phyloP scores from a whole-genome alignment of 1,284 basidiomycete species.

The Xerocomus tenax region DNA sequence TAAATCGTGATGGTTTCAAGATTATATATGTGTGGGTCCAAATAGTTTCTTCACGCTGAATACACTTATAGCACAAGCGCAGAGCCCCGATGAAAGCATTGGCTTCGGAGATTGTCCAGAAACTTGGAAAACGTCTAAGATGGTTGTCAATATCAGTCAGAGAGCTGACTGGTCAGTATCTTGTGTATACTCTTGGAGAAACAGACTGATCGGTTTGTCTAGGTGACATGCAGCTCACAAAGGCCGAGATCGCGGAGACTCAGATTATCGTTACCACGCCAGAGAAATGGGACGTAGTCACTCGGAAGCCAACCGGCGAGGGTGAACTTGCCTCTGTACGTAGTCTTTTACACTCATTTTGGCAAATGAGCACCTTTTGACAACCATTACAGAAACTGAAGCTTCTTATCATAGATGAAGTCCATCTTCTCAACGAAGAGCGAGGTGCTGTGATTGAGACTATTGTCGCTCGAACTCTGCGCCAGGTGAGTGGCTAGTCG shows the following conservation, averaged over 20 bases:
- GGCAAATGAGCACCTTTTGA: constrained; percentile 1
- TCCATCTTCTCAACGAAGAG: constrained; percentile 95
- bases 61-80: constrained; percentile 4
- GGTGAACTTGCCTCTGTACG: constrained; percentile 86
- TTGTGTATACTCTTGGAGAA: background rate
- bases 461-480: constrained; percentile 91
- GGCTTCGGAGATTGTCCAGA: constrained; percentile 91
- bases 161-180: constrained; percentile 72
- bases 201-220: constrained; percentile 2
- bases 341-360: constrained; percentile 1
- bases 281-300: constrained; percentile 99
- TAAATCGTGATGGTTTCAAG: constrained; percentile 77
- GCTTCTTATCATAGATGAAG: constrained; percentile 95
- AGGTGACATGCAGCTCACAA: constrained; percentile 98
- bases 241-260: constrained; percentile 88
- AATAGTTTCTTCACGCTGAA: background rate
- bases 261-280: constrained; percentile 99
- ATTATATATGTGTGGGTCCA: constrained; percentile 85
- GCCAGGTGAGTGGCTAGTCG: constrained; percentile 51
- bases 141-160: constrained; percentile 86
- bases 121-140: constrained; percentile 81
- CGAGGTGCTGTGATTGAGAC: constrained; percentile 98
- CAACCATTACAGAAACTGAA: constrained; percentile 65
- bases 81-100: constrained; percentile 98
- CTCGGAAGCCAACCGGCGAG: constrained; percentile 92